These are phyloP conservation scores for Pestalotiopsis sp. DNA, from an alignment of 2,329 filamentous ascomycete genomes.

Conservation along the genomic window DNA sequence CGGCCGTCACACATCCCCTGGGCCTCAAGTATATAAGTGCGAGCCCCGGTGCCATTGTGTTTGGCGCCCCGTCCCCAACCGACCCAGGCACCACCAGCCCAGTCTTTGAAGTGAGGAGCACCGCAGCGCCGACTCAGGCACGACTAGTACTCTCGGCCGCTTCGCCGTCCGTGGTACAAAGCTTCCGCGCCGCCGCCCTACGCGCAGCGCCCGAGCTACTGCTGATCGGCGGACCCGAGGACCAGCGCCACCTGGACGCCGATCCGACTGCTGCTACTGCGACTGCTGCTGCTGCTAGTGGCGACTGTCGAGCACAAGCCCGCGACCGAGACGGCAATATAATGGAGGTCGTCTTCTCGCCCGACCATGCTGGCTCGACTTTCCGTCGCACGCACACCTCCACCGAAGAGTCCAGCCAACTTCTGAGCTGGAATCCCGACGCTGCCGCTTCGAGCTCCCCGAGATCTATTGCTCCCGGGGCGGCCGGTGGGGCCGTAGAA, in stretches of 20 bases:
- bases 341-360: conserved; percentile 72
- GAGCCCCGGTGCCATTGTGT: conserved; percentile 42
- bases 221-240: conserved; percentile 48
- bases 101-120: conserved; percentile 49
- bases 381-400: conserved; percentile 39
- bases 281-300: conserved; percentile 22
- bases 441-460: conserved; percentile 34
- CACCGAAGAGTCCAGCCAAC: conserved; percentile 43
- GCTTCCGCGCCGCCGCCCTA: conserved; percentile 72
- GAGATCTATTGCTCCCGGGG: conserved; percentile 23
- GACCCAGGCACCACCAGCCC: conserved; percentile 28
- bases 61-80: conserved; percentile 32
- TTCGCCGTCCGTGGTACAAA: conserved; percentile 65
- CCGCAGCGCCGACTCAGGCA: conserved; percentile 43
- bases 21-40: conserved; percentile 70
- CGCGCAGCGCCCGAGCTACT: conserved; percentile 59
- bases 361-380: conserved; percentile 36
- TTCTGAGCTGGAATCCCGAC: conserved; percentile 54
- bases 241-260: conserved; percentile 23
- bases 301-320: conserved; percentile 57
- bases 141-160: conserved; percentile 70
- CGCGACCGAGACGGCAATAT: conserved; percentile 83
- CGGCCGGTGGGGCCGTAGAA: conserved; percentile 24
- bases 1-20: conserved; percentile 76
- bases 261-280: conserved; percentile 14